phyloP scores from a whole-genome alignment of 805 yeast species.

The Hanseniaspora singularis region DNA sequence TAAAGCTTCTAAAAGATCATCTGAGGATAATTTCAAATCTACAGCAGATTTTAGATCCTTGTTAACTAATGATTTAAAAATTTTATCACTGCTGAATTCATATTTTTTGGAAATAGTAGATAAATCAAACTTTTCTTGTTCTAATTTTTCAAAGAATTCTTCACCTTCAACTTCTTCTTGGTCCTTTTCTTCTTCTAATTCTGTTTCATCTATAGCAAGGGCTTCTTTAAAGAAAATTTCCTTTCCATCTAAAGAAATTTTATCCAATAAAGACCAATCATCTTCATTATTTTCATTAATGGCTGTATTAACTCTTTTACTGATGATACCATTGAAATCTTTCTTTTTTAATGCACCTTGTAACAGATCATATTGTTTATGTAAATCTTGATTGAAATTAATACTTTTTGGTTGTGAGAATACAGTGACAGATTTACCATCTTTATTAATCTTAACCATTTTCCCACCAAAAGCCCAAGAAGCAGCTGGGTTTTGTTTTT shows the following conservation, averaged over 20 bases:
- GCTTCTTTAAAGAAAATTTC: constrained; percentile 38
- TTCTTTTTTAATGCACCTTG: constrained; percentile 45
- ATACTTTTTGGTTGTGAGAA: constrained; percentile 32
- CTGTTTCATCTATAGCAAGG: constrained; percentile 31
- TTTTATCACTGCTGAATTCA: constrained; percentile 29
- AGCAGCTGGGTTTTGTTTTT: constrained; percentile 52
- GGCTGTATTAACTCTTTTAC: constrained; percentile 37
- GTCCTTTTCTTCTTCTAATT: constrained; percentile 19
- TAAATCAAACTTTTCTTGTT: constrained; percentile 33
- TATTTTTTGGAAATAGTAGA: constrained; percentile 40
- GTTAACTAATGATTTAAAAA: constrained; percentile 42
- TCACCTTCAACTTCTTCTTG: constrained; percentile 27
- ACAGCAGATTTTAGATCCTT: constrained; percentile 62
- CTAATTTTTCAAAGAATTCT: constrained; percentile 31
- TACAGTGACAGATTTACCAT: constrained; percentile 32
- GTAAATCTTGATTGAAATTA: constrained; percentile 29
- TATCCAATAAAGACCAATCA: constrained; percentile 57
- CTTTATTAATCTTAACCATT: constrained; percentile 44
- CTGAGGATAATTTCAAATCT: constrained; percentile 49
- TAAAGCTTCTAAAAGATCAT: constrained; percentile 60
- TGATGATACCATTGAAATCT: constrained; percentile 45
- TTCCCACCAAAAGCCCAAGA: constrained; percentile 90
- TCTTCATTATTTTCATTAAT: constrained; percentile 34
- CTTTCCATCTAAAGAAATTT: constrained; percentile 41
- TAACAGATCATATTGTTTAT: constrained; percentile 27